These are phyloP conservation scores for Boeremia lycopersici DNA, from an alignment of 2,329 filamentous ascomycete genomes.

Conservation along the genomic window DNA sequence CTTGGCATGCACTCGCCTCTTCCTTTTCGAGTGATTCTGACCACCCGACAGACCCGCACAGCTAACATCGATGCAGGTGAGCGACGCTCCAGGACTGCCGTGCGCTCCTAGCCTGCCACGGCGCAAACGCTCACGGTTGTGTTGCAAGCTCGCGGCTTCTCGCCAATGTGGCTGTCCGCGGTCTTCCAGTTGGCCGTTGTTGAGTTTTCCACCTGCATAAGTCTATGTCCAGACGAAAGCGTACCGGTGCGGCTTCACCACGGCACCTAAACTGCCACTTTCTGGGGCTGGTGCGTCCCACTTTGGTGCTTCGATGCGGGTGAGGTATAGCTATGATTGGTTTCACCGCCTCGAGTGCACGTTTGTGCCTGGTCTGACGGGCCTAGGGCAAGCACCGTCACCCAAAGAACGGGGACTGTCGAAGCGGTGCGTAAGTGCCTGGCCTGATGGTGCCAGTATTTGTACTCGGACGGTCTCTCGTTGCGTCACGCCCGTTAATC, in stretches of 20 bases:
- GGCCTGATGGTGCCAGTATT: conserved; percentile 23
- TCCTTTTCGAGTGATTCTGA: conserved; percentile 16
- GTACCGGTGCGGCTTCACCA: conserved; percentile 9
- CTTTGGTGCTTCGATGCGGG: conserved; percentile 25
- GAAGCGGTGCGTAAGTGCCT: conserved; percentile 21
- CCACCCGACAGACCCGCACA: conserved; percentile 26
- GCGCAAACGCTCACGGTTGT: not conserved
- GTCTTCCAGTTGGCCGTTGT: conserved; percentile 10
- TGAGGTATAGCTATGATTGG: conserved; percentile 31
- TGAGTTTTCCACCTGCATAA: conserved; percentile 26
- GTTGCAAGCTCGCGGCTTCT: not conserved
- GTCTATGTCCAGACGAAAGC: conserved; percentile 4
- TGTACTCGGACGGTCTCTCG: conserved; percentile 31
- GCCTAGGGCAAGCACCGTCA: conserved; percentile 28
- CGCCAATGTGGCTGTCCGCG: not conserved
- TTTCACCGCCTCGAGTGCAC: conserved; percentile 23
- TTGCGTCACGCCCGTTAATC: conserved; percentile 29
- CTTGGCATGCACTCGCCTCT: conserved; percentile 18
- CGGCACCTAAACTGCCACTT: conserved; percentile 7
- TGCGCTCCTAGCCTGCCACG: conserved; percentile 3
- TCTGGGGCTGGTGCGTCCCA: conserved; percentile 11
- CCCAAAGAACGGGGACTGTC: conserved; percentile 30
- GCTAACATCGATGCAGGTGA: conserved; percentile 18
- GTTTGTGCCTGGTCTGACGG: conserved; percentile 29
- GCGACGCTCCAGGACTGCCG: not conserved